phyloP scores from a whole-genome alignment of 1,284 basidiomycete species.

The Leccinum huronense region DNA sequence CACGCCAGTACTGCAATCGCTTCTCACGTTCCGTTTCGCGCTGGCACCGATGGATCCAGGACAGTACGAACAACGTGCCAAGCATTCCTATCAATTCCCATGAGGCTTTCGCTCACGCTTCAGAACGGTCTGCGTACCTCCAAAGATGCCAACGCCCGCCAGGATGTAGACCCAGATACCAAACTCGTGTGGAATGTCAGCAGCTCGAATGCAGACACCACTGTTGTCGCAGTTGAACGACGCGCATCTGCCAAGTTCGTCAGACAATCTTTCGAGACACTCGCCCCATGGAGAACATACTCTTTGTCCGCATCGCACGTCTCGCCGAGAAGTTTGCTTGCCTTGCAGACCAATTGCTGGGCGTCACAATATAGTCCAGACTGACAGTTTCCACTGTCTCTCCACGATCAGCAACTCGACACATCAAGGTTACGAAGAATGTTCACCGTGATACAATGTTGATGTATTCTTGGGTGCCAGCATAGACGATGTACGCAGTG shows the following conservation, averaged over 20 bases:
- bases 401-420: not conserved
- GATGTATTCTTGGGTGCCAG: conserved; percentile 55
- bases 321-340: conserved; percentile 53
- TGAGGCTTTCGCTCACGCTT: not conserved
- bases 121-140: conserved; percentile 44
- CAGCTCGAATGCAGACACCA: conserved; percentile 59
- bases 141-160: conserved; percentile 71
- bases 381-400: conserved; percentile 61
- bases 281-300: conserved; percentile 40
- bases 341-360: conserved; percentile 54
- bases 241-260: conserved; percentile 50
- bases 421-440: not conserved
- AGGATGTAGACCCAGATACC: conserved; percentile 69
- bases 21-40: conserved; percentile 76
- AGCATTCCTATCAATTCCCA: conserved; percentile 54
- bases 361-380: conserved; percentile 76
- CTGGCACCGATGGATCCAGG: conserved; percentile 67
- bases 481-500: conserved; percentile 72
- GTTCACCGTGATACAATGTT: conserved; percentile 74
- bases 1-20: conserved; percentile 83
- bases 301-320: conserved; percentile 79
- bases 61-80: conserved; percentile 65
- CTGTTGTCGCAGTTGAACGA: conserved; percentile 73
- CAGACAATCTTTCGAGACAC: conserved; percentile 6
- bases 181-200: conserved; percentile 64